phyloP scores from a whole-genome alignment of 176 grass and related monocot species.

The Alopecurus myosuroides region DNA sequence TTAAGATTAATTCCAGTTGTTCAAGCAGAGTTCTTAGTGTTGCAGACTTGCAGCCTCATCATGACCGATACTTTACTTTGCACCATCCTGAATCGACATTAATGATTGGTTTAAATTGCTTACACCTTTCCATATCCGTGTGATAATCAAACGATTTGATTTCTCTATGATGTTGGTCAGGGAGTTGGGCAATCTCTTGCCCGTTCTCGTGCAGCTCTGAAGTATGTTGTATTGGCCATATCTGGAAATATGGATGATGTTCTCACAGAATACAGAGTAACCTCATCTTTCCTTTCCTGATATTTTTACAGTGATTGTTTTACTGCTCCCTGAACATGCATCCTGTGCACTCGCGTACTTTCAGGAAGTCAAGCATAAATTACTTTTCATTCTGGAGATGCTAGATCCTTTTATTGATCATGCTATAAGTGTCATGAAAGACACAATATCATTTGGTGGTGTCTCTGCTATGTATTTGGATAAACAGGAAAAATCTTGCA shows the following conservation, averaged over 20 bases:
- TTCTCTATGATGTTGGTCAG: slow-evolving; percentile 42
- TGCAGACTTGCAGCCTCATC: slow-evolving; percentile 4
- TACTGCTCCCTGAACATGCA: slow-evolving; percentile 33
- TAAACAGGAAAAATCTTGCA: slow-evolving; percentile 49
- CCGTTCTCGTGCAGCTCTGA: slow-evolving; percentile 73
- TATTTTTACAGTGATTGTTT: slow-evolving; percentile 15
- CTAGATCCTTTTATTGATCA: slow-evolving; percentile 80
- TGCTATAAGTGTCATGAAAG: slow-evolving; percentile 46
- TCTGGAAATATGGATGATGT: slow-evolving; percentile 92
- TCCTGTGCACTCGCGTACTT: slow-evolving; percentile 33
- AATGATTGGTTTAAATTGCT: slow-evolving; percentile 4
- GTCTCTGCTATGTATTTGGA: slow-evolving; percentile 60
- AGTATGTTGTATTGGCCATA: slow-evolving; percentile 82
- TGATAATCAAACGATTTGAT: neutral
- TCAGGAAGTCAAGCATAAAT: slow-evolving; percentile 79
- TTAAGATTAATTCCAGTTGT: slow-evolving; percentile 10
- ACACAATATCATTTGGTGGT: slow-evolving; percentile 56
- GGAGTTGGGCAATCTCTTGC: slow-evolving; percentile 51
- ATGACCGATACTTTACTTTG: neutral
- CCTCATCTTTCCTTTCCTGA: slow-evolving; percentile 27
- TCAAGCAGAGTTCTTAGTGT: neutral
- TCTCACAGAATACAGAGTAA: slow-evolving; percentile 81
- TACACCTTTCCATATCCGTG: slow-evolving; percentile 16
- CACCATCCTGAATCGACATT: neutral
- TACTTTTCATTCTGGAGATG: slow-evolving; percentile 97